Percentiles rank a stretch among this genome's conserved stretches.
These are phyloP conservation scores for Entomortierella lignicola DNA, from an alignment of 192 early-diverging fungal genomes.

Conservation along the genomic window DNA sequence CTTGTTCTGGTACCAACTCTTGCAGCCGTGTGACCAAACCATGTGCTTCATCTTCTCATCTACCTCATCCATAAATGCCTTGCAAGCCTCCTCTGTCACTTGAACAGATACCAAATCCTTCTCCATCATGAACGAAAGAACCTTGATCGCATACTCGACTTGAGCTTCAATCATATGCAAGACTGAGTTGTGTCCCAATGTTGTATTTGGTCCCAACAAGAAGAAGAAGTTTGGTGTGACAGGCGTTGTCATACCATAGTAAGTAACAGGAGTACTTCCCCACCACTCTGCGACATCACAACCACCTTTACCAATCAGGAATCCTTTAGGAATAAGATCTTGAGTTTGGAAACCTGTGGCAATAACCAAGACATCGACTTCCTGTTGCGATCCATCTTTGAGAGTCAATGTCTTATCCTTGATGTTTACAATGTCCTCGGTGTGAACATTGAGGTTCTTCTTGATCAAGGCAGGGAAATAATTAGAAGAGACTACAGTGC, in stretches of 20 bases:
- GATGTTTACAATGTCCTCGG: slow-evolving; percentile 27
- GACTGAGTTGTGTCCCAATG: slow-evolving; percentile 60
- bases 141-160: slow-evolving; percentile 56
- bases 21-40: slow-evolving; percentile 59
- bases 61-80: slow-evolving; percentile 30
- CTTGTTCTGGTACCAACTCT: slow-evolving; percentile 60
- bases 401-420: slow-evolving; percentile 28
- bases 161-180: slow-evolving; percentile 62
- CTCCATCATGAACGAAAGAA: slow-evolving; percentile 45
- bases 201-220: slow-evolving; percentile 60
- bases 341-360: slow-evolving; percentile 63
- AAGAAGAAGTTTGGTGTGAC: slow-evolving; percentile 67
- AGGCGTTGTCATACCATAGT: slow-evolving; percentile 50
- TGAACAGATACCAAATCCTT: slow-evolving; percentile 50
- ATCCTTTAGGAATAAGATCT: slow-evolving; percentile 15
- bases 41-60: slow-evolving; percentile 54
- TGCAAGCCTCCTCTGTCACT: slow-evolving; percentile 32
- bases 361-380: slow-evolving; percentile 57
- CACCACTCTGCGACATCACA: slow-evolving; percentile 27
- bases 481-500: slow-evolving; percentile 53
- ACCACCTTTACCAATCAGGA: slow-evolving; percentile 43
- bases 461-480: slow-evolving; percentile 45
- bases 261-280: slow-evolving; percentile 45
- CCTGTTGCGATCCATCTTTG: slow-evolving; percentile 36
- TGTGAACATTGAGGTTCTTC: slow-evolving; percentile 24